Conservation (phyloP, 768 basidiomycete genomes). For the Paxillus involutus region DNA sequence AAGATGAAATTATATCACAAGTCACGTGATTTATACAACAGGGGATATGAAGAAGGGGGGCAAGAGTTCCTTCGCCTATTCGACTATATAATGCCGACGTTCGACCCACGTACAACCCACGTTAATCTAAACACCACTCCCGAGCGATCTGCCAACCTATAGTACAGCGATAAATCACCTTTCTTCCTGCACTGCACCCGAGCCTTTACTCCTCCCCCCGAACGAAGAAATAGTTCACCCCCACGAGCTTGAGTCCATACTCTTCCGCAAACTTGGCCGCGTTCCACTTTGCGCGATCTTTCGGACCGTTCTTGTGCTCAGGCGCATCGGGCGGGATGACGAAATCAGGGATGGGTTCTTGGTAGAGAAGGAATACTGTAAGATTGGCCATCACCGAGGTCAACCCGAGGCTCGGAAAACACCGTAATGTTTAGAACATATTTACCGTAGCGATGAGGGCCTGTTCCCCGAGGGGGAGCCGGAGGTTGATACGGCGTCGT, state of each 20-base stretch:
- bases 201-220: conserved; percentile 16
- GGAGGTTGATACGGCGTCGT: conserved; percentile 59
- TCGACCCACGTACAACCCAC: no score
- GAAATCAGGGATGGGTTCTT: conserved; percentile 49
- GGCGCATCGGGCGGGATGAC: conserved; percentile 42
- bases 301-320: conserved; percentile 44
- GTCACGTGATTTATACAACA: no score
- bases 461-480: conserved; percentile 52
- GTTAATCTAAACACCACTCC: no score
- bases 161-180: no score
- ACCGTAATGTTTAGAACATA: conserved; percentile 1
- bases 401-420: not conserved
- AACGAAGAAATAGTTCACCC: conserved; percentile 56
- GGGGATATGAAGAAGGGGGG: no score
- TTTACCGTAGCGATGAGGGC: conserved; percentile 58
- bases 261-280: conserved; percentile 49
- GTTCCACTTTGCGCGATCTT: conserved; percentile 56
- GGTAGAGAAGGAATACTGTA: conserved; percentile 58
- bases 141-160: no score
- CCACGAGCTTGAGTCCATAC: conserved; percentile 56
- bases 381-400: not conserved
- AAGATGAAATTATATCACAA: no score
- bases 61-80: no score
- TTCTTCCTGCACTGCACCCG: no score
- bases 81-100: no score